Evolutionary conservation across 371 early-diverging fungal genomes (phyloP).

Genomic region (Mucor lusitanicus): DNA sequence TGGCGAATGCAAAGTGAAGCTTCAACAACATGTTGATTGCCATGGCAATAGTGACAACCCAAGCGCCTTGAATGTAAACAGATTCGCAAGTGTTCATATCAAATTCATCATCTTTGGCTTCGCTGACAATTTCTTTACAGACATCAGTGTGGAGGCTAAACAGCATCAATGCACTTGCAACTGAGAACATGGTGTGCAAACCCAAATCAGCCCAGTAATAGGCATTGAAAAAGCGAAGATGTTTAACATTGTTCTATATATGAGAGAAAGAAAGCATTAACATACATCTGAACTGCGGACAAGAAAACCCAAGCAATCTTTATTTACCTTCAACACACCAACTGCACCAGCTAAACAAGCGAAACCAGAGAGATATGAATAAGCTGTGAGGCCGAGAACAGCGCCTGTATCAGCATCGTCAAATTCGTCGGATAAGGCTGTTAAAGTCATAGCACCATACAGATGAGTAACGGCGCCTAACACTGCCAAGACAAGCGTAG

Average conservation of each 20-base stretch:
- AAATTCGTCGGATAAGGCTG: constrained; percentile 33
- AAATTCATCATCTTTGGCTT: constrained; percentile 31
- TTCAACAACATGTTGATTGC: constrained; percentile 43
- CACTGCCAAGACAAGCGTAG: constrained; percentile 38
- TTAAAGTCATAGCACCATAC: constrained; percentile 34
- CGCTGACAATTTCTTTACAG: constrained; percentile 37
- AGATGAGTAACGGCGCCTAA: constrained; percentile 40
- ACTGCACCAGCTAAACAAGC: constrained; percentile 43
- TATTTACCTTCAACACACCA: constrained; percentile 44
- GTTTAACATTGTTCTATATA: constrained; percentile 44
- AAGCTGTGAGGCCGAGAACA: constrained; percentile 38
- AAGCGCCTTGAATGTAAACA: constrained; percentile 31
- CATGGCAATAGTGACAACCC: constrained; percentile 40
- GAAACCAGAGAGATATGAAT: constrained; percentile 40
- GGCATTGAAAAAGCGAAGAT: constrained; percentile 37
- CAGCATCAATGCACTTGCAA: constrained; percentile 35
- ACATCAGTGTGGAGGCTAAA: constrained; percentile 40
- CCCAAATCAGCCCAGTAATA: constrained; percentile 48
- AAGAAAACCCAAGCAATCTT: neutral
- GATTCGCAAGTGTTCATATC: constrained; percentile 44
- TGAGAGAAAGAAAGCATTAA: neutral
- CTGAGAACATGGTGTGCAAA: constrained; percentile 41
- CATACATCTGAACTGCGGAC: neutral
- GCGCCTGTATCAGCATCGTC: constrained; percentile 32
- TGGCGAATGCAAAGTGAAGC: constrained; percentile 50